These are phyloP conservation scores for Claviceps fusiformis DNA, from an alignment of 2,329 filamentous ascomycete genomes.

Conservation along the genomic window DNA sequence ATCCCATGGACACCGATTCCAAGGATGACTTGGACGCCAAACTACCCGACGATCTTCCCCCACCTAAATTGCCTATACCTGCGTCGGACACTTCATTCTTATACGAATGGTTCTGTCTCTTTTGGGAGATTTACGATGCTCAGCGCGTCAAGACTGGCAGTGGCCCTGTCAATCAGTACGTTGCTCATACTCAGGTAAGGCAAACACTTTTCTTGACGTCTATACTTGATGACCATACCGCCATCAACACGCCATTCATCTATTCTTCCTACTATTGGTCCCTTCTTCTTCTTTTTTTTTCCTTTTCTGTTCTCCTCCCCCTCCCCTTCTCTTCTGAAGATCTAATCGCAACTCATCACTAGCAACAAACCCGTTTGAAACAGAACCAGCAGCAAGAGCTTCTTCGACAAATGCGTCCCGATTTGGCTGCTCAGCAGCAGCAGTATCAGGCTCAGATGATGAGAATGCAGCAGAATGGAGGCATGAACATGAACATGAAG, in stretches of 20 bases:
- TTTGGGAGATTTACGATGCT: slow-evolving; percentile 90
- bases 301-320: not conserved
- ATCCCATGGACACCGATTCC: slow-evolving; percentile 69
- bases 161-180: slow-evolving; percentile 57
- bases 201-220: slow-evolving; percentile 36
- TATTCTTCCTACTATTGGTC: not conserved
- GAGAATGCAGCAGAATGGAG: slow-evolving; percentile 51
- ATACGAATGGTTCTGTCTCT: slow-evolving; percentile 95
- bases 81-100: slow-evolving; percentile 67
- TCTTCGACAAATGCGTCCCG: slow-evolving; percentile 56
- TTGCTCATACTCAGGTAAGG: slow-evolving; percentile 67
- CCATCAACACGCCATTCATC: not conserved
- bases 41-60: slow-evolving; percentile 66
- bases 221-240: not conserved
- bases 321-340: not conserved
- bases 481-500: slow-evolving; percentile 45
- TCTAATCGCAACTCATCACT: slow-evolving; percentile 5
- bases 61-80: slow-evolving; percentile 52
- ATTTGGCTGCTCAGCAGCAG: slow-evolving; percentile 40
- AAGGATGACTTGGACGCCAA: slow-evolving; percentile 67
- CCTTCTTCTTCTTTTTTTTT: not conserved
- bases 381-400: slow-evolving; percentile 68
- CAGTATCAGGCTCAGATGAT: slow-evolving; percentile 50
- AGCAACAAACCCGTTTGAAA: slow-evolving; percentile 57
- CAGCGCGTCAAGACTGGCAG: slow-evolving; percentile 58